Evolutionary conservation across 2,329 filamentous ascomycete species (phyloP), one percentile per base, ranked within the genome.

Genomic region (Colletotrichum salicis): DNA sequence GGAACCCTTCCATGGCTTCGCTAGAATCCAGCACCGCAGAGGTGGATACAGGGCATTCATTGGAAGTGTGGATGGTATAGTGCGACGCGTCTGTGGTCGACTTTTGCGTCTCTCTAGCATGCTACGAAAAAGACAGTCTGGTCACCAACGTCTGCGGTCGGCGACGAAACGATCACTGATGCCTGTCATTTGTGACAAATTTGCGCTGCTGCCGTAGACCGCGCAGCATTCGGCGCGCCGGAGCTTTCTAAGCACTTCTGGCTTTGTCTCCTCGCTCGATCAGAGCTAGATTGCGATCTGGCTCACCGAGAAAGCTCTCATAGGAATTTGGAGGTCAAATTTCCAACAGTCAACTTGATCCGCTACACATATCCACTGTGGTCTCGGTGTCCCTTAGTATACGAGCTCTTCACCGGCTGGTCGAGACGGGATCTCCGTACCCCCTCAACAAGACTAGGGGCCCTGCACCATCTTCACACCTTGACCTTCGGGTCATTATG

Each of bases 1-100:
- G 67, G 70, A 71, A 72, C 57, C 27, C 52, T 72, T 70, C 55
- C 22, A 51, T 31, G 54, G 27, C 41, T 22, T 71, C 64, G 41
- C 31, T 52, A 29, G 22, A 41, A 37, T 29, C 12, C 6, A 45
- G 10, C 7, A 55, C 56, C 33, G 41, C 41, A 31, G n/a, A 45
- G 5, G 35, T 65, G 41, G 41, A 15, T 57, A 19, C 54, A 60
- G 63, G 55, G 69, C 65, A 64, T 45, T 48, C 59, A 45, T 51
- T 59, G 31, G 37, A 19, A 10, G 41, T 48, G n/a, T 19, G 41
- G 41, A 11, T 48, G n/a, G 8, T 22, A 48, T n/a, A n/a, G 22
- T 22, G n/a, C 19, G 15, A 48, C 41, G n/a, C 41, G 4, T 22
- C 41, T n/a, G 19, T 22, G 10, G 7, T 10, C 7, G 33, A 35